These are phyloP conservation scores for Ormosia emarginata DNA, from an alignment of 306 rosid species.

Conservation along the genomic window DNA sequence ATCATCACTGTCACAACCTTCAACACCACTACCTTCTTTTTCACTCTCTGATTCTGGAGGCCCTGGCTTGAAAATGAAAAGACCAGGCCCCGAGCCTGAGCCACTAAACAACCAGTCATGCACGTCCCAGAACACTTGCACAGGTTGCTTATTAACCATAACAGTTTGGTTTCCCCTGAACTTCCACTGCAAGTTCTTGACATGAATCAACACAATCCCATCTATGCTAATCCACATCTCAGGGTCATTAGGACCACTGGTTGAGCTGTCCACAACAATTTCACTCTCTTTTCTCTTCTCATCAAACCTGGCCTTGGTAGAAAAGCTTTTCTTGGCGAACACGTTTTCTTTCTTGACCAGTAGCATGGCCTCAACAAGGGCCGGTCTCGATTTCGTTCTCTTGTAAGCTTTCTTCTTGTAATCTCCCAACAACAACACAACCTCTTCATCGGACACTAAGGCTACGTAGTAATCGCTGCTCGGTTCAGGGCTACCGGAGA, in stretches of 20 bases:
- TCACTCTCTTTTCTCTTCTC: constrained; percentile 64
- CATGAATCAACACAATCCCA: constrained; percentile 73
- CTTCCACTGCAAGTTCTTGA: constrained; percentile 91
- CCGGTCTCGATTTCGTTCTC: constrained; percentile 74
- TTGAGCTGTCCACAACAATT: constrained; percentile 78
- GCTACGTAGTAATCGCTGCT: constrained; percentile 77
- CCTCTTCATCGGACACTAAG: constrained; percentile 65
- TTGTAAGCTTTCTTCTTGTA: constrained; percentile 81
- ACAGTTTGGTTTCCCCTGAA: constrained; percentile 89
- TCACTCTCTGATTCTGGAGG: constrained; percentile 53
- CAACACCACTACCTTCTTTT: constrained; percentile 46
- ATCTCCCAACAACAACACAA: constrained; percentile 75
- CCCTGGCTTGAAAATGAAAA: constrained; percentile 88
- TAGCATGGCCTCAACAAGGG: constrained; percentile 55
- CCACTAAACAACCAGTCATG: constrained; percentile 86
- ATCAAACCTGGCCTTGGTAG: constrained; percentile 67
- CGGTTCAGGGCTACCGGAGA: constrained; percentile 71
- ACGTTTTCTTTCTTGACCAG: constrained; percentile 76
- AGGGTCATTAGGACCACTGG: constrained; percentile 55
- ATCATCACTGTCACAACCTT: constrained; percentile 54
- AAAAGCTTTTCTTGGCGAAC: constrained; percentile 71
- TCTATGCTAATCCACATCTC: constrained; percentile 97
- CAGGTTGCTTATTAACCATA: constrained; percentile 57
- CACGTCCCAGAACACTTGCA: constrained; percentile 93
- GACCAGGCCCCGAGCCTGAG: constrained; percentile 62